phyloP scores from a whole-genome alignment of 805 yeast genomes.

The Lipomyces oligophaga region DNA sequence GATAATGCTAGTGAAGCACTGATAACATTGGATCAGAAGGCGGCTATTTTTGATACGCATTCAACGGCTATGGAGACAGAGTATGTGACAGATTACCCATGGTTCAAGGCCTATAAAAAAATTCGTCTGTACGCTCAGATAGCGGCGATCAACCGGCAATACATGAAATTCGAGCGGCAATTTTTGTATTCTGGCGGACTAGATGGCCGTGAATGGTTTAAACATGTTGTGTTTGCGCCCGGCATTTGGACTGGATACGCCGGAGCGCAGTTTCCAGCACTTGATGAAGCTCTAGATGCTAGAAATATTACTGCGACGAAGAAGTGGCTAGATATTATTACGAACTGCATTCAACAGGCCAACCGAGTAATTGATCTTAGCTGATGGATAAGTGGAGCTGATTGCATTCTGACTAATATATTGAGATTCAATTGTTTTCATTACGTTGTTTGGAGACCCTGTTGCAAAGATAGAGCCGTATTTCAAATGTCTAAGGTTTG shows the following conservation, averaged over 20 bases:
- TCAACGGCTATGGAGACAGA: slow-evolving; percentile 47
- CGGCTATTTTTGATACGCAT: slow-evolving; percentile 48
- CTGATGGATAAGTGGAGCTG: too few species aligned
- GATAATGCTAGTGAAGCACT: slow-evolving; percentile 26
- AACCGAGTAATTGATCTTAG: slow-evolving; percentile 37
- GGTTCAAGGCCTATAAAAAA: slow-evolving; percentile 65
- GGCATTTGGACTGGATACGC: slow-evolving; percentile 59
- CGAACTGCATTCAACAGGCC: slow-evolving; percentile 29
- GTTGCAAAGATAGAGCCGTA: too few species aligned
- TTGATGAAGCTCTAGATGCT: slow-evolving; percentile 54
- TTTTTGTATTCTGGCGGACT: slow-evolving; percentile 50
- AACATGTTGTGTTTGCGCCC: slow-evolving; percentile 56
- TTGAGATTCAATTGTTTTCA: too few species aligned
- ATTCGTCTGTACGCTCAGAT: slow-evolving; percentile 55
- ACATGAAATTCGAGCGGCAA: slow-evolving; percentile 45
- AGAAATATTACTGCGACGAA: slow-evolving; percentile 39
- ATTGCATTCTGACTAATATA: too few species aligned
- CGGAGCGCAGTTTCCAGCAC: slow-evolving; percentile 56
- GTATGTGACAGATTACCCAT: slow-evolving; percentile 65
- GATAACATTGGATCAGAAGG: slow-evolving; percentile 31
- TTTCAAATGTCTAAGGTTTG: too few species aligned
- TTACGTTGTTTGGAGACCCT: too few species aligned
- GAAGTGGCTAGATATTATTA: slow-evolving; percentile 42
- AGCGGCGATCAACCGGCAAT: slow-evolving; percentile 44
- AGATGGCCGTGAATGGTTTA: slow-evolving; percentile 53